phyloP scores from a whole-genome alignment of 495 filamentous ascomycete species.

The Tricharina praecox region DNA sequence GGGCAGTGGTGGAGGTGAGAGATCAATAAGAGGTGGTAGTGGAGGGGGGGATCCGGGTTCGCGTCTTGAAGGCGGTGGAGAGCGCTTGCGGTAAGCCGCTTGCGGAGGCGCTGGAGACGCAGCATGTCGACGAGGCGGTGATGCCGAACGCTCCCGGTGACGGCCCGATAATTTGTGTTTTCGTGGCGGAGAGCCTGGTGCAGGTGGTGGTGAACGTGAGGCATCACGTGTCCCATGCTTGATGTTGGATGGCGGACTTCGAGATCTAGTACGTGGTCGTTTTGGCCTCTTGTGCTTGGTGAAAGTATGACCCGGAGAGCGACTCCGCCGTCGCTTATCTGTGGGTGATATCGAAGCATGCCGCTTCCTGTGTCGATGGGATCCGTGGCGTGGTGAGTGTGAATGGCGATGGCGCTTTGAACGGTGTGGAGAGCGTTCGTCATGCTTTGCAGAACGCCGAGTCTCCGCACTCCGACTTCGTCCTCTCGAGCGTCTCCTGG shows the following conservation, averaged over 20 bases:
- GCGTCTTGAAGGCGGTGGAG: slow-evolving; percentile 9
- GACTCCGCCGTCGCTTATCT: slow-evolving; percentile 21
- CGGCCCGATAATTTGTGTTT: slow-evolving; percentile 22
- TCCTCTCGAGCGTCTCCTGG: slow-evolving; percentile 11
- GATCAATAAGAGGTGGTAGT: too few species aligned
- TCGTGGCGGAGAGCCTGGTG: slow-evolving; percentile 11
- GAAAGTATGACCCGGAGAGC: slow-evolving; percentile 22
- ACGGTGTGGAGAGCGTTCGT: slow-evolving; percentile 18
- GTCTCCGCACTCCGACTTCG: slow-evolving; percentile 24
- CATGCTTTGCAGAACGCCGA: slow-evolving; percentile 19
- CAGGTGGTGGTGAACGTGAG: slow-evolving; percentile 22
- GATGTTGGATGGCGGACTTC: slow-evolving; percentile 19
- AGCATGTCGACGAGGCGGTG: slow-evolving; percentile 13
- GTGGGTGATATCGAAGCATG: slow-evolving; percentile 20
- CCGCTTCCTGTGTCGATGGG: slow-evolving; percentile 23
- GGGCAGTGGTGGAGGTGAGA: slow-evolving; percentile 6
- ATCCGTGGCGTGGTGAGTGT: slow-evolving; percentile 20
- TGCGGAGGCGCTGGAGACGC: slow-evolving; percentile 10
- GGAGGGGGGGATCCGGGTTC: too few species aligned
- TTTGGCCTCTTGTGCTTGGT: slow-evolving; percentile 23
- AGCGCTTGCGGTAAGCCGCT: slow-evolving; percentile 3
- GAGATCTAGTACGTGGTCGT: slow-evolving; percentile 13
- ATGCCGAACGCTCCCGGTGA: slow-evolving; percentile 21
- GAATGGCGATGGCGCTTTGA: slow-evolving; percentile 20
- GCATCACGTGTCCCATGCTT: slow-evolving; percentile 22